Evolutionary conservation across 495 filamentous ascomycete genomes (phyloP).

Genomic region (Amphirosellinia nigrospora): DNA sequence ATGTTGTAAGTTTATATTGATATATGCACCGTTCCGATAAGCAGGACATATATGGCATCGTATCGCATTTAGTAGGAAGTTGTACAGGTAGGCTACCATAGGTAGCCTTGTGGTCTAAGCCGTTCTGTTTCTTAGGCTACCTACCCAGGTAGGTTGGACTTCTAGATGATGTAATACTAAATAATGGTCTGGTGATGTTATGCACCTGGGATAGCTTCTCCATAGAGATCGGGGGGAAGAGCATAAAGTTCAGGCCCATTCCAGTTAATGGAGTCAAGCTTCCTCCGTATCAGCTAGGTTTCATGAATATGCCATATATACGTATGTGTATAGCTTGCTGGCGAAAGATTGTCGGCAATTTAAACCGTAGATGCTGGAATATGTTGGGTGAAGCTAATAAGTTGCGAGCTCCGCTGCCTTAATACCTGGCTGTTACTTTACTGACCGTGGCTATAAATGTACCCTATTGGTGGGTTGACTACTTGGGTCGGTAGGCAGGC

Average conservation of each 20-base stretch:
- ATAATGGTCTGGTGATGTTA: background rate
- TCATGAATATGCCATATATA: background rate
- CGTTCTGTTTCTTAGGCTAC: too few species aligned
- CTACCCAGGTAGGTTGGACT: too few species aligned
- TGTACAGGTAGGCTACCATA: background rate
- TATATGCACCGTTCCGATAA: conserved; percentile 13
- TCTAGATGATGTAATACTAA: background rate
- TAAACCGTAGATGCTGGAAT: background rate
- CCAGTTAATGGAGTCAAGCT: background rate
- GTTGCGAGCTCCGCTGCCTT: background rate
- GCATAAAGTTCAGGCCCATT: background rate
- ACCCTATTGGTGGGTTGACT: conserved; percentile 5
- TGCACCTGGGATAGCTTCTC: background rate
- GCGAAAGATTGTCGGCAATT: background rate
- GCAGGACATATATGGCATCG: background rate
- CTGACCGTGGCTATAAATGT: background rate
- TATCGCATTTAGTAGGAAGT: conserved; percentile 3
- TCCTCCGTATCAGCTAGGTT: background rate
- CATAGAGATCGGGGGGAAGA: background rate
- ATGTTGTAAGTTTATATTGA: background rate
- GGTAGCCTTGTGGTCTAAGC: conserved; percentile 9
- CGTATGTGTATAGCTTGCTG: background rate
- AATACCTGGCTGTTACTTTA: conserved; percentile 11
- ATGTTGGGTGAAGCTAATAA: background rate
- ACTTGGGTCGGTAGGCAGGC: too few species aligned